Evolutionary conservation across 1,284 basidiomycete species (phyloP).

Genomic region (Ganoderma sinense): DNA sequence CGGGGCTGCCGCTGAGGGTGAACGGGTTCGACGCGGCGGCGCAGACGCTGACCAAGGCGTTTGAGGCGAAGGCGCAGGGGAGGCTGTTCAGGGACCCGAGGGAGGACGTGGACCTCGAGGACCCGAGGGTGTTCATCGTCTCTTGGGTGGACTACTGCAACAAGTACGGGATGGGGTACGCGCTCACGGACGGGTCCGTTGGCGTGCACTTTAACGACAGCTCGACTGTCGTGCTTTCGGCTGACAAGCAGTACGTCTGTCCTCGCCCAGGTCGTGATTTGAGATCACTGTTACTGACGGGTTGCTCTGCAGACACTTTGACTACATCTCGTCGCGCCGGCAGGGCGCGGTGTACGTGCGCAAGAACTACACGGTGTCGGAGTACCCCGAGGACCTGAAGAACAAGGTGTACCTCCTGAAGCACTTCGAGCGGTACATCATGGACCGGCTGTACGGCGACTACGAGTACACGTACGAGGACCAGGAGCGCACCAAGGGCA

Average conservation of each 20-base stretch:
- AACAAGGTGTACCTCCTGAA: conserved; percentile 91
- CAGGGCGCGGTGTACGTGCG: conserved; percentile 73
- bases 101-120: conserved; percentile 57
- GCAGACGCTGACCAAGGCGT: conserved; percentile 72
- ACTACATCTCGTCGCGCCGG: conserved; percentile 77
- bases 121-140: conserved; percentile 90
- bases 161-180: conserved; percentile 99
- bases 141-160: conserved; percentile 99
- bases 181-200: conserved; percentile 92
- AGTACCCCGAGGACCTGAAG: conserved; percentile 81
- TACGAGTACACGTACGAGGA: conserved; percentile 87
- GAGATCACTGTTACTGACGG: conserved; percentile 11
- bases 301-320: conserved; percentile 70
- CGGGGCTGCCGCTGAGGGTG: conserved; percentile 41
- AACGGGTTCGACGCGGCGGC: conserved; percentile 74
- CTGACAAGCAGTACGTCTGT: conserved; percentile 79
- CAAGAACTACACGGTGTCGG: conserved; percentile 68
- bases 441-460: conserved; percentile 84
- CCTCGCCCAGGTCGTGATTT: neutral
- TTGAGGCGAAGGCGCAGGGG: conserved; percentile 68
- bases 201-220: conserved; percentile 98
- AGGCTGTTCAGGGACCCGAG: conserved; percentile 71
- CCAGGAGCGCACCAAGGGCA: conserved; percentile 70
- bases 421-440: conserved; percentile 94
- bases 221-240: conserved; percentile 84